Evolutionary conservation across 768 basidiomycete genomes (phyloP).

Genomic region (Scleroderma citrinum): DNA sequence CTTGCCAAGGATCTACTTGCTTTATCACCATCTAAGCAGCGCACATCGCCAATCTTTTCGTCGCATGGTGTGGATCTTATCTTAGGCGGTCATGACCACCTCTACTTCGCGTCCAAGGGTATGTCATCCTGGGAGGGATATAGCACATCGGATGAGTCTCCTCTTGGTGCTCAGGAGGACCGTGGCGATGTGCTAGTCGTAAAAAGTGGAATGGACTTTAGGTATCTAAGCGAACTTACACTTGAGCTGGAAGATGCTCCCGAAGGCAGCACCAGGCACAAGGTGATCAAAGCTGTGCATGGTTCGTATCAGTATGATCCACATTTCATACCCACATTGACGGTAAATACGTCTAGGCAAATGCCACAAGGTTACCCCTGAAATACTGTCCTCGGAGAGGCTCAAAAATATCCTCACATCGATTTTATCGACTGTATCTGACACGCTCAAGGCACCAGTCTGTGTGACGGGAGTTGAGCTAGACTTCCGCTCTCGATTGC

Average conservation of each 20-base stretch:
- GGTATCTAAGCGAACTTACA: conserved; percentile 72
- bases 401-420: conserved; percentile 55
- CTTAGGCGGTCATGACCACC: conserved; percentile 87
- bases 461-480: conserved; percentile 64
- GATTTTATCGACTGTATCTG: conserved; percentile 62
- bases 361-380: conserved; percentile 56
- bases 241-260: conserved; percentile 59
- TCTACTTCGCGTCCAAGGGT: conserved; percentile 69
- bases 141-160: conserved; percentile 42
- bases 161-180: conserved; percentile 64
- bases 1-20: conserved; percentile 65
- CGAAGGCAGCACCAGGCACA: conserved; percentile 55
- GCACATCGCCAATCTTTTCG: conserved; percentile 34
- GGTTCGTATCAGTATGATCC: conserved; percentile 36
- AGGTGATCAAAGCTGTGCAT: conserved; percentile 54
- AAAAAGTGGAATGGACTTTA: conserved; percentile 89
- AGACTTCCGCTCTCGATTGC: conserved; percentile 68
- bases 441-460: conserved; percentile 66
- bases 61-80: conserved; percentile 78
- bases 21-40: conserved; percentile 49
- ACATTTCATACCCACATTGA: not conserved
- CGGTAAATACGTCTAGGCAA: conserved; percentile 42
- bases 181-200: conserved; percentile 64
- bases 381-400: conserved; percentile 46
- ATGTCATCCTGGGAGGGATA: conserved; percentile 62